Conservation (phyloP, 106 monocot species). For the Vanilla planifolia region DNA sequence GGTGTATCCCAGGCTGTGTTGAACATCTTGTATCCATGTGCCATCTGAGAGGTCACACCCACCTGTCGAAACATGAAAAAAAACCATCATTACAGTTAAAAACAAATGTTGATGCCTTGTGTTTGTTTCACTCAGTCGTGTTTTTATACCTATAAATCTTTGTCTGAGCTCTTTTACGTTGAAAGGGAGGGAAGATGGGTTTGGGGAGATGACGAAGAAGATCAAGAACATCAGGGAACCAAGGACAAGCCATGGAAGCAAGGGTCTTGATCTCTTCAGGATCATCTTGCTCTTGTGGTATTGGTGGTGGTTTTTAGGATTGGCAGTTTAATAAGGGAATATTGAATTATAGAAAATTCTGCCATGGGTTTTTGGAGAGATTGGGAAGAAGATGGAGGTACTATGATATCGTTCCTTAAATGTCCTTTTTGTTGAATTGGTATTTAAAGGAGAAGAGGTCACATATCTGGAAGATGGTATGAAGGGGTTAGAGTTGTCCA, state of each 20-base stretch:
- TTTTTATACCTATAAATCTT: background rate
- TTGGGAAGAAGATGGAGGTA: background rate
- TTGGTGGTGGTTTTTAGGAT: no score
- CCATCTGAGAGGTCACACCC: constrained; percentile 33
- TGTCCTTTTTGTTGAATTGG: background rate
- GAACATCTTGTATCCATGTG: constrained; percentile 31
- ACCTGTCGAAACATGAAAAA: background rate
- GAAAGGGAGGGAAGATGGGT: background rate
- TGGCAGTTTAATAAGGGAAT: constrained; percentile 2
- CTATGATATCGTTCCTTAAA: background rate
- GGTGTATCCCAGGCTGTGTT: constrained; percentile 18
- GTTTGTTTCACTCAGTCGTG: background rate
- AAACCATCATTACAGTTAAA: background rate
- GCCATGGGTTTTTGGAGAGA: background rate
- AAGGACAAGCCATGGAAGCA: background rate
- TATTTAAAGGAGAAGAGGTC: background rate
- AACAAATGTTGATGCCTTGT: background rate
- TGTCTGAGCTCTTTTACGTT: background rate
- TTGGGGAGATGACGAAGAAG: background rate
- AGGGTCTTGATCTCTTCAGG: background rate
- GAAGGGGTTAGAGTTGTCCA: background rate
- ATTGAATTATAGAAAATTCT: background rate
- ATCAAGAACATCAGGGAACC: background rate
- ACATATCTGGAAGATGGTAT: background rate
- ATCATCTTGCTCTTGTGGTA: no score